phyloP scores from a whole-genome alignment of 345 rosid genomes.

The Syzygium aromaticum region DNA sequence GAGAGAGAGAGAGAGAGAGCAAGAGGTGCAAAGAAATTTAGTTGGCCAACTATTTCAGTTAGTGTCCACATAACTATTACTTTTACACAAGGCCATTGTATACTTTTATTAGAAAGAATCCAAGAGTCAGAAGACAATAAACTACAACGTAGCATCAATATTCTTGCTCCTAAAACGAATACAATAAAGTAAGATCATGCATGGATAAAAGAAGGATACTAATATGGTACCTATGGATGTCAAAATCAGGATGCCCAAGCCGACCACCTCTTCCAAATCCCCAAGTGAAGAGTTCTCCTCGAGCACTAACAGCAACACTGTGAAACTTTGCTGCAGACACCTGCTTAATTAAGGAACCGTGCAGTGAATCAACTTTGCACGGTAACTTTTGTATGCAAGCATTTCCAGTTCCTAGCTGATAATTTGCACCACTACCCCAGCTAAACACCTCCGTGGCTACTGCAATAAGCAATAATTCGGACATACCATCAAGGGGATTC shows the following conservation, averaged over 20 bases:
- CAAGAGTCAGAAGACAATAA: neutral
- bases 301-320: conserved; percentile 67
- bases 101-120: neutral
- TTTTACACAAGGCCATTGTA: neutral
- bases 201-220: neutral
- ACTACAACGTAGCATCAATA: neutral
- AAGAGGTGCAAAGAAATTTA: neutral
- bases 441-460: conserved; percentile 88
- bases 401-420: conserved; percentile 95
- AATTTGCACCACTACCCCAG: conserved; percentile 98
- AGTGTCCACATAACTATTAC: neutral
- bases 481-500: neutral
- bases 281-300: conserved; percentile 91
- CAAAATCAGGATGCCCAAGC: conserved; percentile 99
- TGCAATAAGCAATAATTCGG: conserved; percentile 10
- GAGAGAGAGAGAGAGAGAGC: neutral
- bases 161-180: neutral
- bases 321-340: conserved; percentile 95
- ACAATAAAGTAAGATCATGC: neutral
- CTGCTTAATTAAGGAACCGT: conserved; percentile 53
- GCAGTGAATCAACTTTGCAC: conserved; percentile 86
- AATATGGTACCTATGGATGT: conserved; percentile 75
- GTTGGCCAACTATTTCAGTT: neutral
- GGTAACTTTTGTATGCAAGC: conserved; percentile 84
- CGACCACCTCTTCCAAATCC: conserved; percentile 99